Evolutionary conservation across 2,329 filamentous ascomycete genomes (phyloP).

Genomic region (Pseudocercospora eumusae): DNA sequence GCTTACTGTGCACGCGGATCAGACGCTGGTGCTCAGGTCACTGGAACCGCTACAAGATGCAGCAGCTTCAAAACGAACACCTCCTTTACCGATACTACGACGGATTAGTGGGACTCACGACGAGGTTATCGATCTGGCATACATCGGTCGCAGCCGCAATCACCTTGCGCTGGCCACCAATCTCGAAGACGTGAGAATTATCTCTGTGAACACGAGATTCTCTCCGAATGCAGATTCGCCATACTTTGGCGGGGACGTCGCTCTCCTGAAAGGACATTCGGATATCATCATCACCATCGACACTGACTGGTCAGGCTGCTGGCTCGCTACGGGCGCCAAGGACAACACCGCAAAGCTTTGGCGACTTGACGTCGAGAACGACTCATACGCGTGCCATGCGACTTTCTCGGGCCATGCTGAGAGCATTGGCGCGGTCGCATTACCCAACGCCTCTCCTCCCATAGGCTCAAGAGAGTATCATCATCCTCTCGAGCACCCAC

Average conservation of each 20-base stretch:
- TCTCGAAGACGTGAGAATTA: conserved; percentile 85
- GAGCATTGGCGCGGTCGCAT: conserved; percentile 83
- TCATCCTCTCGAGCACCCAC: conserved; percentile 76
- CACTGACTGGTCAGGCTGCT: conserved; percentile 94
- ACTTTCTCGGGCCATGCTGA: conserved; percentile 90
- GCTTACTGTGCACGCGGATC: conserved; percentile 82
- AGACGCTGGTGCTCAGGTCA: conserved; percentile 78
- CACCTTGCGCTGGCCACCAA: conserved; percentile 91
- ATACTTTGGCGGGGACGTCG: conserved; percentile 89
- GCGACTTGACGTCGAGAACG: conserved; percentile 74
- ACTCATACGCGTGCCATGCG: conserved; percentile 76
- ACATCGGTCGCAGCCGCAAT: conserved; percentile 76
- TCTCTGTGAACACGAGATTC: conserved; percentile 61
- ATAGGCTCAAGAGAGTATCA: conserved; percentile 69
- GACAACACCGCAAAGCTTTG: conserved; percentile 93
- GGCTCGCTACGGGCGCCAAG: conserved; percentile 94
- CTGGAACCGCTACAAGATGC: conserved; percentile 45
- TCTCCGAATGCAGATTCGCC: conserved; percentile 25
- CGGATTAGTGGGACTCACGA: conserved; percentile 95
- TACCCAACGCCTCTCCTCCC: conserved; percentile 70
- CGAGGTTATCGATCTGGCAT: conserved; percentile 93
- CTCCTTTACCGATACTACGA: conserved; percentile 62
- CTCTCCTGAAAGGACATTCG: conserved; percentile 81
- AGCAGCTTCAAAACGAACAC: conserved; percentile 19
- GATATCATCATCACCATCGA: conserved; percentile 96